Conservation (phyloP, 208 protist genomes). For the Trypanosoma platydactyli region DNA sequence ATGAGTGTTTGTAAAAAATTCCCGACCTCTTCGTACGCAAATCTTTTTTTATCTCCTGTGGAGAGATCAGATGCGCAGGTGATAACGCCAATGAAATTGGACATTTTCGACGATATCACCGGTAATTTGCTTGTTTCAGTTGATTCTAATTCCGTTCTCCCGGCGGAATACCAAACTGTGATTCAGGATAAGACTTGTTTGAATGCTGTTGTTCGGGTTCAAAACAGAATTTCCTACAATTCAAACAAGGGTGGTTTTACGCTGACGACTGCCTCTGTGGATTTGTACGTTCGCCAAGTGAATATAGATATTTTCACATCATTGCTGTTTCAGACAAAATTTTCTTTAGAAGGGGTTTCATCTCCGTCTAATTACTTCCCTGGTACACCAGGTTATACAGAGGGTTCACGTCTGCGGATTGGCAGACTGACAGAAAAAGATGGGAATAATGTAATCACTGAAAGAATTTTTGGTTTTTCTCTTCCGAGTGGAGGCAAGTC, state of each 20-base stretch:
- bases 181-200: conserved; percentile 40
- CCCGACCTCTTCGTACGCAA: conserved; percentile 39
- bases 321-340: conserved; percentile 45
- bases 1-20: conserved; percentile 44
- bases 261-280: conserved; percentile 17
- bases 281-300: conserved; percentile 24
- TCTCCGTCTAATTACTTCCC: conserved; percentile 49
- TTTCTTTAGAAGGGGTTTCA: conserved; percentile 30
- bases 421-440: conserved; percentile 39
- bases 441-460: conserved; percentile 45
- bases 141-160: conserved; percentile 23
- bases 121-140: conserved; percentile 35
- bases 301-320: conserved; percentile 21
- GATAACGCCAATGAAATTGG: conserved; percentile 37
- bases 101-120: conserved; percentile 32
- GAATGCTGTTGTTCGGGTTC: conserved; percentile 45
- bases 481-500: conserved; percentile 59
- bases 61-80: conserved; percentile 11
- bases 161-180: conserved; percentile 30
- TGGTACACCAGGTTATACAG: conserved; percentile 56
- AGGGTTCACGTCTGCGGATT: conserved; percentile 44
- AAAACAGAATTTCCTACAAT: conserved; percentile 39
- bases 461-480: conserved; percentile 59
- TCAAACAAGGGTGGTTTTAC: conserved; percentile 30
- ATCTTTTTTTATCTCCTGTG: conserved; percentile 46